Base-by-base conservation (phyloP, 2,329 filamentous ascomycete species). In the Calonectria pauciramosa region DNA sequence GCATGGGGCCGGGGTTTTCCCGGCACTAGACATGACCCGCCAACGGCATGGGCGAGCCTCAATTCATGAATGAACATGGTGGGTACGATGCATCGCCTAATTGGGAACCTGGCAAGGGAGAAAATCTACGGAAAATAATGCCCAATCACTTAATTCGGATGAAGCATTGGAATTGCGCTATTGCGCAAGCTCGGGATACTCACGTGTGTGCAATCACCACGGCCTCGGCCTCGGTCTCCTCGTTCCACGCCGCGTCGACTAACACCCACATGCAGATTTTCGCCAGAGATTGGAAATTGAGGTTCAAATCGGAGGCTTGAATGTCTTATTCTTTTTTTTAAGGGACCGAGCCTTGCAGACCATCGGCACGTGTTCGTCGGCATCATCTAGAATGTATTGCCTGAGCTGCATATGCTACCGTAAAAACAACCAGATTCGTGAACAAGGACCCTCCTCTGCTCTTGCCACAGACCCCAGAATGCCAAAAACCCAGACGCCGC, bases 401-500 rank as follows among this genome's bases (percentile, higher is more conserved):
- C 82, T 83, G 80, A 83, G 80, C 81, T 82, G 82, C 80, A 82
- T 80, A 84, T 86, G 83, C 86, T 86, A 85, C 80, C 82, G 80
- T 83, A 85, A 83, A 85, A 86, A 84, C 82, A 85, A 84, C 81
- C 83, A 82, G 80, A 82, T 82, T 83, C 76, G 78, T 80, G 80
- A 83, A 84, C 82, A 83, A 82, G 81, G 80, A 81, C 82, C 81
- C 80, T 81, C 80, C 81, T 82, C 80, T 83, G 79, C 82, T 81
- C 80, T 81, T 82, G 81, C 84, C 83, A 82, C 78, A 78, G 77
- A 82, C 81, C 80, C 84, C 82, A 82, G 75, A 84, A 85, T 86
- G 83, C 84, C 85, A 83, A 81, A 82, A 86, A 84, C 86, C 86
- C 85, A 85, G 85, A 88, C 86, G 87, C 86, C 87, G 83, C 84